These are phyloP conservation scores for Penicillium hesseltinei DNA, from an alignment of 2,329 filamentous ascomycete genomes.

Conservation along the genomic window DNA sequence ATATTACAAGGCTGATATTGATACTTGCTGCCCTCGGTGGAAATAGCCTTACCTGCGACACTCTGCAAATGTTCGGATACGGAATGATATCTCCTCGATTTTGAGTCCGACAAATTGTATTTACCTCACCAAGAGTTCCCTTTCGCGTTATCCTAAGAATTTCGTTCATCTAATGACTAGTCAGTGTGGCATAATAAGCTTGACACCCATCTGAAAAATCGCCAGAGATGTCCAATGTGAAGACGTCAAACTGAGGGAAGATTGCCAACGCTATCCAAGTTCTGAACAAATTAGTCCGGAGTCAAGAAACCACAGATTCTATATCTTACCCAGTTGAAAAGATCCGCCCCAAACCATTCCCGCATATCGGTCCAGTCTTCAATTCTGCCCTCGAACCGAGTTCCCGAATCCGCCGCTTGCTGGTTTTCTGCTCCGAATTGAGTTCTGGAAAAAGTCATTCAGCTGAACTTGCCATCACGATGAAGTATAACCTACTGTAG, in stretches of 20 bases:
- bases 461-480: neutral
- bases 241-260: neutral
- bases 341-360: neutral
- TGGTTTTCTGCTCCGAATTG: neutral
- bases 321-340: slow-evolving; percentile 1
- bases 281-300: neutral
- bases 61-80: too few species aligned
- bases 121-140: neutral
- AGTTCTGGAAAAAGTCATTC: neutral
- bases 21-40: too few species aligned
- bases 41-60: too few species aligned
- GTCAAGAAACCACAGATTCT: neutral
- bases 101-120: neutral
- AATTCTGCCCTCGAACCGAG: slow-evolving; percentile 19
- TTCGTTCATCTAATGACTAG: too few species aligned
- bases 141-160: neutral
- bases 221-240: neutral
- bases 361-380: slow-evolving; percentile 24
- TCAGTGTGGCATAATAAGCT: too few species aligned
- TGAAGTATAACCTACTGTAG: neutral
- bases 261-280: neutral
- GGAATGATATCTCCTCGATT: too few species aligned
- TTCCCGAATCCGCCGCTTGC: neutral
- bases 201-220: neutral
- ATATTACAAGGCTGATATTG: too few species aligned